Evolutionary conservation across 2,329 filamentous ascomycete species (phyloP), one percentile per base, ranked within the genome.

Genomic region (Westerdykella sp.): DNA sequence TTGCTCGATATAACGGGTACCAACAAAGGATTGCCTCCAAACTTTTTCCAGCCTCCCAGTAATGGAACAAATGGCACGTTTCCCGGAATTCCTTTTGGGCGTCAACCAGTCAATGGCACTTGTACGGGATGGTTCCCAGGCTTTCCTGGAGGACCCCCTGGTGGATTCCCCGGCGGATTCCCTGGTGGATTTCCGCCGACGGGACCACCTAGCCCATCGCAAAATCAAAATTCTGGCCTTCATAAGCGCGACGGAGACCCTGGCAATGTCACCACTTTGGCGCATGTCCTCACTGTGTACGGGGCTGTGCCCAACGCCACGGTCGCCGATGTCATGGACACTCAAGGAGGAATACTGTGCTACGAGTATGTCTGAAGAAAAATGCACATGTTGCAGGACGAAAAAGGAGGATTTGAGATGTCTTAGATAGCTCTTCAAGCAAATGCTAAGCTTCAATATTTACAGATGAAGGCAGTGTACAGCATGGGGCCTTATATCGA

Each of bases 251-350:
- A 35, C n/a, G 32, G 53, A 2, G 55, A 55, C 39, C 48, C 55
- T 16, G 48, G 50, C 2, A 51, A 45, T 13, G 39, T 39, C 13
- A 53, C 48, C 10, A 58, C 53, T 3, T 28, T 58, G 30, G 34
- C 31, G 3, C 53, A 58, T 46, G 49, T 56, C 5, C 37, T 58
- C 12, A 50, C 43, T 7, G 38, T 51, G 44, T 44, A 46, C 39
- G 53, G 51, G 7, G 40, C 42, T 12, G 39, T 46, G 23, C 44
- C 47, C 6, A 48, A 56, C 42, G 31, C 40, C 4, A 55, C 48
- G 5, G 43, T 56, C 37, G 45, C 14, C 2, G 53, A 56, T 39
- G 49, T 57, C 3, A 56, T 57, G 51, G 50, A 53, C 43, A 50
- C 50, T 21, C 25, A 37, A 23, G 43, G 40, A 10, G 48, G 42